These are phyloP conservation scores for Debaryomyces coudertii DNA, from an alignment of 1,139 yeast genomes.

Conservation along the genomic window DNA sequence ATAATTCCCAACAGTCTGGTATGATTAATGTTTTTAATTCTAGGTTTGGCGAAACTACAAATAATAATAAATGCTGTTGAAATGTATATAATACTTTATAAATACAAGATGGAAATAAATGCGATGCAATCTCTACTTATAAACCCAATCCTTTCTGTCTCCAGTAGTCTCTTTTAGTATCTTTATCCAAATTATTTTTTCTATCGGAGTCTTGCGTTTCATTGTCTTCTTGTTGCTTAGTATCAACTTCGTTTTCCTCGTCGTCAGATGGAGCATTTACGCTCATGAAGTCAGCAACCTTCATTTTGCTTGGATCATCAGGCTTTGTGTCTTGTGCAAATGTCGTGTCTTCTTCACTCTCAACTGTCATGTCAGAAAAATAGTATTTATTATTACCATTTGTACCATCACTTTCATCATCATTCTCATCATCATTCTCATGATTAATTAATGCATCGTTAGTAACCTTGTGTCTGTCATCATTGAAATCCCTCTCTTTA, in stretches of 20 bases:
- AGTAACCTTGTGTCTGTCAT: slow-evolving; percentile 65
- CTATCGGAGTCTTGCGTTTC: slow-evolving; percentile 10
- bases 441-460: slow-evolving; percentile 59
- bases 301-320: slow-evolving; percentile 21
- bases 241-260: slow-evolving; percentile 13
- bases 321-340: slow-evolving; percentile 12
- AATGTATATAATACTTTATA: slow-evolving; percentile 3
- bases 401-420: slow-evolving; percentile 21
- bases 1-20: slow-evolving; percentile 4
- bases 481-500: slow-evolving; percentile 75
- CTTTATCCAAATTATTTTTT: slow-evolving; percentile 34
- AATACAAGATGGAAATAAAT: slow-evolving; percentile 9
- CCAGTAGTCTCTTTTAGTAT: slow-evolving; percentile 46
- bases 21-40: slow-evolving; percentile 14
- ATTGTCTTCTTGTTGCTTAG: slow-evolving; percentile 12
- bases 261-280: slow-evolving; percentile 24
- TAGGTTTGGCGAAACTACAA: slow-evolving; percentile 9
- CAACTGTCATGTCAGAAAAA: slow-evolving; percentile 48
- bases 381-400: slow-evolving; percentile 44
- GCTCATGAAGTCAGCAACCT: slow-evolving; percentile 33
- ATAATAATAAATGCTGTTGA: slow-evolving; percentile 14
- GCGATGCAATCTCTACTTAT: slow-evolving; percentile 10
- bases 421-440: slow-evolving; percentile 22
- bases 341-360: slow-evolving; percentile 35
- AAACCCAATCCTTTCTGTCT: slow-evolving; percentile 47